Base-by-base conservation (phyloP, 371 early-diverging fungal genomes). In the Caulochytrium protostelioides region DNA sequence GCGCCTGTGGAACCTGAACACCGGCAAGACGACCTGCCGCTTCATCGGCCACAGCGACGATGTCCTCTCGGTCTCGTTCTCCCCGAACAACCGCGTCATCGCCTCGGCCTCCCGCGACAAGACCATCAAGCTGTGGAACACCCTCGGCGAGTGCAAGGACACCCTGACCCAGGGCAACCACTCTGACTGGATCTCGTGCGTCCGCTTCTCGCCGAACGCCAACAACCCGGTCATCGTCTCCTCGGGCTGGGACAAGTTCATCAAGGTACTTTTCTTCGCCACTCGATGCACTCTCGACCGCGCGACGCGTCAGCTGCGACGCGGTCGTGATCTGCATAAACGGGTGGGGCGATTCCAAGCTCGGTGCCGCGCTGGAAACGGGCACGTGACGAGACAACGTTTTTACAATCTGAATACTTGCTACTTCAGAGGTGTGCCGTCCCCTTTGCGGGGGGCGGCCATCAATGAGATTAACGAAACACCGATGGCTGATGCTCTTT, bases 61-160 rank as follows among this genome's bases (percentile, higher is more conserved):
- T 59, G 97, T 95, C 46, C 57, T 90, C 49, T 89, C 90, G 33
- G 97, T 90, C 47, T 79, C 89, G 43, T 95, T 95, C 83, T 91
- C 97, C 52, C 84, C 97, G 29, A 91, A 91, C 64, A 89, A 89
- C 85, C 83, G 90, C 54, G 90, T 86, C 70, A 91, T 95, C 57
- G 86, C 89, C 49, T 87, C 89, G 41, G 86, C 80, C 47, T 83
- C 87, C 53, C 85, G 91, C 65, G 97, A 95, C 72, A 84, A 83
- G 77, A 70, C 76, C 63, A 90, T 95, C 79, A 95, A 92, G 81
- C 62, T 95, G 58, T 95, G 97, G 97, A 91, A 95, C 83, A 92
- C 91, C 44, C 72, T 90, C 29, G 97, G 92, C 48, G 97, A 95
- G 69, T 91, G 91, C 81, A 95, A 91, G 79, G 81, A 70, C 76